phyloP scores from a whole-genome alignment of 768 basidiomycete genomes.

The Kwoniella newhampshirensis region DNA sequence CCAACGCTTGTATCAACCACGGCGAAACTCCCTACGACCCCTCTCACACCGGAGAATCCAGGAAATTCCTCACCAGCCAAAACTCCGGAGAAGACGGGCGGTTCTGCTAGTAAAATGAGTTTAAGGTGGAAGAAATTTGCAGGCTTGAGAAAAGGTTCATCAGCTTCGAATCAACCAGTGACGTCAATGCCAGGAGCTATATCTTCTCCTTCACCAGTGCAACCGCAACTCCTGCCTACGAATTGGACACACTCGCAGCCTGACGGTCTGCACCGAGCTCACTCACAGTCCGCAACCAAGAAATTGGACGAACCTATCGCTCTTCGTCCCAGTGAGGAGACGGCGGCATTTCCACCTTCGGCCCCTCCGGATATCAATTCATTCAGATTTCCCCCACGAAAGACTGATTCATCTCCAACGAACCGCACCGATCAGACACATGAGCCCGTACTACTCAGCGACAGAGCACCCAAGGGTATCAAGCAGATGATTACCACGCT shows the following conservation, averaged over 20 bases:
- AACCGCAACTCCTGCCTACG: neutral
- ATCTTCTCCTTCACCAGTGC: slow-evolving; percentile 4
- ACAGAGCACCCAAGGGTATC: slow-evolving; percentile 15
- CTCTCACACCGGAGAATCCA: slow-evolving; percentile 15
- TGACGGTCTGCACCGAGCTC: slow-evolving; percentile 7
- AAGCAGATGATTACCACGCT: slow-evolving; percentile 23
- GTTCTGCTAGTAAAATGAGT: slow-evolving; percentile 36
- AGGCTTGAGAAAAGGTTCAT: slow-evolving; percentile 28
- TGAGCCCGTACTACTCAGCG: too few species aligned
- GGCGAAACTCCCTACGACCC: slow-evolving; percentile 23
- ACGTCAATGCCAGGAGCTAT: slow-evolving; percentile 4
- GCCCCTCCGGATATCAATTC: slow-evolving; percentile 26
- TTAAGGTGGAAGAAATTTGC: slow-evolving; percentile 39
- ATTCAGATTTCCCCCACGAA: slow-evolving; percentile 24
- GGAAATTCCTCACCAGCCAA: slow-evolving; percentile 9
- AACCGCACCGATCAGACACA: neutral
- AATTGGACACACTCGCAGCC: neutral
- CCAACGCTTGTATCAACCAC: slow-evolving; percentile 44
- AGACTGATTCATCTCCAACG: neutral
- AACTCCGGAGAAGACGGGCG: slow-evolving; percentile 36
- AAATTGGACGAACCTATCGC: slow-evolving; percentile 29
- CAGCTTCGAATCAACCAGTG: slow-evolving; percentile 8
- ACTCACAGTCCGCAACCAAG: slow-evolving; percentile 7
- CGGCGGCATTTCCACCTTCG: slow-evolving; percentile 10
- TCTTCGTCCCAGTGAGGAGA: slow-evolving; percentile 1